Evolutionary conservation across 1,284 basidiomycete genomes (phyloP).

Genomic region (Meira nashicola): DNA sequence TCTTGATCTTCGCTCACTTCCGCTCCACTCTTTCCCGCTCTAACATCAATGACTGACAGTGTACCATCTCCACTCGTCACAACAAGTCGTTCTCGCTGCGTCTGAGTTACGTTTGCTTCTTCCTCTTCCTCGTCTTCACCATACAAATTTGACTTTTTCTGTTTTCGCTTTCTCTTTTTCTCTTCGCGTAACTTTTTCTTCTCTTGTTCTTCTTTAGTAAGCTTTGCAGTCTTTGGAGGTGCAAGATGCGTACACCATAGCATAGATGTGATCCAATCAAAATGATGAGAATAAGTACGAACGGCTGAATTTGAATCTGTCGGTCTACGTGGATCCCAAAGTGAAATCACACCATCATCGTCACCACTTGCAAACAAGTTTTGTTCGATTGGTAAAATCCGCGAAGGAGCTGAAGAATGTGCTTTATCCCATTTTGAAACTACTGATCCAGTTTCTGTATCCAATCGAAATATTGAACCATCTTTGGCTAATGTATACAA

Average conservation of each 20-base stretch:
- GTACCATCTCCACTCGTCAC: constrained; percentile 73
- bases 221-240: constrained; percentile 16
- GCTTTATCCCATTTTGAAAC: constrained; percentile 63
- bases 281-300: constrained; percentile 76
- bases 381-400: constrained; percentile 72
- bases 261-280: constrained; percentile 92
- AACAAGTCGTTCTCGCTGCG: constrained; percentile 29
- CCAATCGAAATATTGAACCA: constrained; percentile 62
- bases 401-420: constrained; percentile 62
- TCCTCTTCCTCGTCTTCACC: constrained; percentile 14
- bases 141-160: constrained; percentile 16
- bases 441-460: constrained; percentile 60
- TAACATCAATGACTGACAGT: constrained; percentile 73
- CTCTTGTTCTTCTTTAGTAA: constrained; percentile 15
- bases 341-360: constrained; percentile 86
- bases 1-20: constrained; percentile 85
- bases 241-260: constrained; percentile 59
- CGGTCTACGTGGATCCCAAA: constrained; percentile 77
- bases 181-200: constrained; percentile 15
- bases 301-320: constrained; percentile 45
- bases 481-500: constrained; percentile 80
- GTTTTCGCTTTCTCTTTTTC: constrained; percentile 19
- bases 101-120: not conserved
- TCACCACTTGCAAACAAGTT: constrained; percentile 74
- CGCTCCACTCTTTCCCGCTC: constrained; percentile 60